Base-by-base conservation (phyloP, 176 grass and related monocot genomes). In the Pontederia paniculata region DNA sequence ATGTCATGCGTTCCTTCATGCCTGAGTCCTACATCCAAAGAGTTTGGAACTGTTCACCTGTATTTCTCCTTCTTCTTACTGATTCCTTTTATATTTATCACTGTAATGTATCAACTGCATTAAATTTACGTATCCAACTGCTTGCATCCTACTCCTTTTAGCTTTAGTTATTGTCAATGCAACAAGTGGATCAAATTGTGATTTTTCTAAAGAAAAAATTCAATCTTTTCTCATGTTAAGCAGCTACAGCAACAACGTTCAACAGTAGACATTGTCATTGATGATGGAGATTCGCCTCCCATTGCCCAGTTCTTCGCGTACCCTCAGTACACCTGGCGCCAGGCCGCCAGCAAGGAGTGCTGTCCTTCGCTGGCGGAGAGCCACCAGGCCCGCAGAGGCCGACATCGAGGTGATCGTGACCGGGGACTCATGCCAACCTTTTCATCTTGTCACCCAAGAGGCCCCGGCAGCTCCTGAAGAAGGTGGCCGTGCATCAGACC, bases 241-340 rank as follows among this genome's bases (percentile, higher is more conserved):
- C 9, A 0, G 56, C 7, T 23, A 47, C 25, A 8, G 70, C 76
- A 48, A 8, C 22, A 5, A 15, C 57, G 69, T 80, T 73, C 23
- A 73, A 63, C 76, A 68, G 72, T 62, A 74, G 0, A 10, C 16
- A 46, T 50, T 71, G 20, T 12, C 60, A 48, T 2, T 12, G 17
- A 57, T n/a, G 56, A 18, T 4, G 3, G 21, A 14, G 28, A 21
- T 15, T 42, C n/a, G 0, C 74, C 91, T 0, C 80, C 83, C 51
- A 91, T 98, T 57, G 72, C 83, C 56, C 75, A 64, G 53, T 98
- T 98, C 86, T 98, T 98, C 72, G 25, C 75, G 72, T 88, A 82
- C 60, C 87, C 93, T 0, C 87, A 91, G 52, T 88, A 91, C 78
- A 65, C 68, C 43, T 80, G 87, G 55, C 62, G 46, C 44, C 94